Base-by-base conservation (phyloP, 192 early-diverging fungal species). In the Entomortierella parvispora region DNA sequence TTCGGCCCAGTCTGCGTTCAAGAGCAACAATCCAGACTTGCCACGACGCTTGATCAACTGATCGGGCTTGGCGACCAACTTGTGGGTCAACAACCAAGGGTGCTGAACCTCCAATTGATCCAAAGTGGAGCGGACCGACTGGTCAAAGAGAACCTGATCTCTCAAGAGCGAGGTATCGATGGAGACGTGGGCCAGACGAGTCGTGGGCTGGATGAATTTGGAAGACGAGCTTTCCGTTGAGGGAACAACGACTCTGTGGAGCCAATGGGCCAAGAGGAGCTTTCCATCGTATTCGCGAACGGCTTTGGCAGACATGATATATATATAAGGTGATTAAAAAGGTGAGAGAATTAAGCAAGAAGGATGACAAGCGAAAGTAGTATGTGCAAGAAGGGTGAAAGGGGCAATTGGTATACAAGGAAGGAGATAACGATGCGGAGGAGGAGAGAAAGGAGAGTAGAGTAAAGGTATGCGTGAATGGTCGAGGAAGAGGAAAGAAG, bases 271-370 rank as follows among this genome's bases (percentile, higher is more conserved):
- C 54, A 99, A 90, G 68, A 99, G 85, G 49, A 94, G 91, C 90
- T 99, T 99, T 77, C 97, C 97, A 84, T 99, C 96, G 83, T 92
- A 99, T 87, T 99, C 96, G 79, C 94, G 93, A 76, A 97, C 93
- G 52, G 96, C 92, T 84, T 96, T 96, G 43, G 93, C 93, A 57
- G 91, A 93, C 92, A 94, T 93, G 47, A 12, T 62, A 53, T 40
- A 20, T n/a, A n/a, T n/a, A n/a, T n/a, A n/a, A n/a, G n/a, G n/a
- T n/a, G n/a, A 40, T 5, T 40, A 40, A 12, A 40, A 40, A 40
- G 5, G 20, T 43, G 17, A 29, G 23, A 47, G 25, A 14, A 31
- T 64, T 64, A 15, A 14, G 28, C 0, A 3, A 37, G 43, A 17
- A 20, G 47, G 47, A 22, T 49, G 14, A 49, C 6, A 15, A 20